A percentile compares a stretch with the other conserved stretches of the same genome.
These are phyloP conservation scores for Ichthyophthirius multifiliis DNA, from an alignment of 169 alveolate species.

Conservation along the genomic window DNA sequence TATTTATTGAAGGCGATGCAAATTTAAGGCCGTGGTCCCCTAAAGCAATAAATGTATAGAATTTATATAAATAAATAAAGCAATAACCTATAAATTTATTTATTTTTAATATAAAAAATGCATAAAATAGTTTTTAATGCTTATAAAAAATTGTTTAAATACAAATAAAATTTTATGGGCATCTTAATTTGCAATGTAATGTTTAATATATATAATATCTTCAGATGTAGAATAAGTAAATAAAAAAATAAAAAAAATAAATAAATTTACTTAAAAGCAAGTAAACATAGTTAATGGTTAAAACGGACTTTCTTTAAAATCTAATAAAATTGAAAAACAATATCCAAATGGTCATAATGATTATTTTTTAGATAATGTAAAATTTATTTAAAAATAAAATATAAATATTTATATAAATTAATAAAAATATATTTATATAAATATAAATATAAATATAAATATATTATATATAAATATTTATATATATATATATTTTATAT, in stretches of 20 bases:
- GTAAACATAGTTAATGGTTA: slow-evolving; percentile 28
- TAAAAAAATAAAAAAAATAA: background rate
- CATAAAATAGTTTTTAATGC: slow-evolving; percentile 14
- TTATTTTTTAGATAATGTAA: slow-evolving; percentile 37
- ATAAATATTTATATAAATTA: no score
- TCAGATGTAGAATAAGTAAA: slow-evolving; percentile 27
- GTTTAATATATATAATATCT: slow-evolving; percentile 17
- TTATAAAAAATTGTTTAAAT: slow-evolving; percentile 26
- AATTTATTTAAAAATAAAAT: background rate
- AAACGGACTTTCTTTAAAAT: slow-evolving; percentile 28
- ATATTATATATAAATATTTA: no score
- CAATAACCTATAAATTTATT: background rate
- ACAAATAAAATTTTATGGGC: slow-evolving; percentile 29
- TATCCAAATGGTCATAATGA: slow-evolving; percentile 19
- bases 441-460: no score
- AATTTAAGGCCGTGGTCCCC: slow-evolving; percentile 46
- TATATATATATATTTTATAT: no score
- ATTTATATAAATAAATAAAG: background rate
- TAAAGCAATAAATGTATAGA: slow-evolving; percentile 24
- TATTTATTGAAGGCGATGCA: slow-evolving; percentile 43
- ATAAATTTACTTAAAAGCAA: background rate
- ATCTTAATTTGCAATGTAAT: slow-evolving; percentile 33
- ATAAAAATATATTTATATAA: no score
- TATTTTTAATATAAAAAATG: background rate
- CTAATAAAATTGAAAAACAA: background rate